These are phyloP conservation scores for Vanrija pseudolonga DNA, from an alignment of 1,284 basidiomycete species.

Conservation along the genomic window DNA sequence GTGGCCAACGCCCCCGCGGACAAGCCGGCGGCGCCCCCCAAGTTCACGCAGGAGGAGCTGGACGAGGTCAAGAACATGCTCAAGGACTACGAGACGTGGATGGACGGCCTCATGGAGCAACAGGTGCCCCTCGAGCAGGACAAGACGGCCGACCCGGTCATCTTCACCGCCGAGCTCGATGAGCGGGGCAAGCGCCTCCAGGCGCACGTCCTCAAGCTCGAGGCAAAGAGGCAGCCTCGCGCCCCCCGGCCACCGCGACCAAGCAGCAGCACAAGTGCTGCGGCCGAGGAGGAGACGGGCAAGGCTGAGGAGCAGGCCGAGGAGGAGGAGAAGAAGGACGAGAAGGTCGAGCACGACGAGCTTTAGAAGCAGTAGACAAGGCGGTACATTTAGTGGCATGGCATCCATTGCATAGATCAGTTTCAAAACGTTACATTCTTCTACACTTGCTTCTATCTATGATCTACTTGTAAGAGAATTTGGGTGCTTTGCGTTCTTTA, in stretches of 20 bases:
- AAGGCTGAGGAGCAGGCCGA: neutral
- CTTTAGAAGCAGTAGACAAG: constrained; percentile 8
- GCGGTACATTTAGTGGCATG: no score
- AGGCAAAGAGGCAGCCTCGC: constrained; percentile 8
- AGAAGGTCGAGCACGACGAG: neutral
- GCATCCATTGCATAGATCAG: no score
- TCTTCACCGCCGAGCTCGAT: constrained; percentile 76
- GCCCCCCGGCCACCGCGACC: constrained; percentile 8
- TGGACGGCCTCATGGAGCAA: constrained; percentile 70
- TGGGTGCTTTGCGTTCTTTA: no score
- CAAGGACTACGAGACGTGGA: constrained; percentile 73
- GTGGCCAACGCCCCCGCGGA: constrained; percentile 28
- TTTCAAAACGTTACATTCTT: no score
- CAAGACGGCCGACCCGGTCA: constrained; percentile 65
- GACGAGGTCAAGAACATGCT: constrained; percentile 67
- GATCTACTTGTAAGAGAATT: no score
- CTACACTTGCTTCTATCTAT: no score
- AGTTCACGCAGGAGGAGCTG: constrained; percentile 78
- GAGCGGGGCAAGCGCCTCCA: constrained; percentile 73
- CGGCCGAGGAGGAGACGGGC: neutral
- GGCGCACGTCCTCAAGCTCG: constrained; percentile 54
- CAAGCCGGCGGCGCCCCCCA: constrained; percentile 58
- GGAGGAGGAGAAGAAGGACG: neutral
- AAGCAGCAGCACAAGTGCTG: neutral
- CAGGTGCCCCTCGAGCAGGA: constrained; percentile 67